Evolutionary conservation across 306 rosid species (phyloP).

Genomic region (Lathyrus oleraceus): DNA sequence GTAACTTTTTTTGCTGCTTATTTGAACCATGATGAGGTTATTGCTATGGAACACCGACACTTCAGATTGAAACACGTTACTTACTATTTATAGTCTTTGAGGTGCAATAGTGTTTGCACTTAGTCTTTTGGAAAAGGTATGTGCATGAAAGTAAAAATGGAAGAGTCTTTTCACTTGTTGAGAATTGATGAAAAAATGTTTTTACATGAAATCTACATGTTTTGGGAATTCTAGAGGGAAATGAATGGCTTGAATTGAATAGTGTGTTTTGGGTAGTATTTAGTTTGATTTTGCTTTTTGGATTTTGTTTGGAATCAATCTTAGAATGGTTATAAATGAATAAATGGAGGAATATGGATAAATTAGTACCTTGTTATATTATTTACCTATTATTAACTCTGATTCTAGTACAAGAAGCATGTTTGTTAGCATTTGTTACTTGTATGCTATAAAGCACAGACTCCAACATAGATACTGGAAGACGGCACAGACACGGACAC

Average conservation of each 20-base stretch:
- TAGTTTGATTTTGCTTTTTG: not conserved
- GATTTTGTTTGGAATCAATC: not conserved
- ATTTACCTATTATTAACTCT: not conserved
- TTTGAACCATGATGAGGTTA: constrained; percentile 8
- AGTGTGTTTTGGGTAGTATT: not conserved
- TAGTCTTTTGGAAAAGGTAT: not conserved
- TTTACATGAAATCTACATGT: not conserved
- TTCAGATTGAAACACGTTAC: not conserved
- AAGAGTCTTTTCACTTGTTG: not conserved
- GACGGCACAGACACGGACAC: too few relatives aligned
- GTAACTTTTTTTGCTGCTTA: constrained; percentile 4
- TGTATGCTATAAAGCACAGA: too few relatives aligned
- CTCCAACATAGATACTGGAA: too few relatives aligned
- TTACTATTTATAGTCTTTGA: constrained; percentile 9
- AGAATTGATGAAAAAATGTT: constrained; percentile 1
- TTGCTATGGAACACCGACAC: not conserved
- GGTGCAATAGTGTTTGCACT: not conserved
- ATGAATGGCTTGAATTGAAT: constrained; percentile 6
- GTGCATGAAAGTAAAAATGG: constrained; percentile 6
- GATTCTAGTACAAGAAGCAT: not conserved
- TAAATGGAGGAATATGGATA: not conserved
- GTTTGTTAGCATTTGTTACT: not conserved
- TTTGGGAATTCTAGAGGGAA: not conserved
- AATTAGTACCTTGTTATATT: not conserved
- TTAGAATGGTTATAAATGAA: not conserved